These are phyloP conservation scores for Puccinia novopanici DNA, from an alignment of 1,284 basidiomycete genomes.

Conservation along the genomic window DNA sequence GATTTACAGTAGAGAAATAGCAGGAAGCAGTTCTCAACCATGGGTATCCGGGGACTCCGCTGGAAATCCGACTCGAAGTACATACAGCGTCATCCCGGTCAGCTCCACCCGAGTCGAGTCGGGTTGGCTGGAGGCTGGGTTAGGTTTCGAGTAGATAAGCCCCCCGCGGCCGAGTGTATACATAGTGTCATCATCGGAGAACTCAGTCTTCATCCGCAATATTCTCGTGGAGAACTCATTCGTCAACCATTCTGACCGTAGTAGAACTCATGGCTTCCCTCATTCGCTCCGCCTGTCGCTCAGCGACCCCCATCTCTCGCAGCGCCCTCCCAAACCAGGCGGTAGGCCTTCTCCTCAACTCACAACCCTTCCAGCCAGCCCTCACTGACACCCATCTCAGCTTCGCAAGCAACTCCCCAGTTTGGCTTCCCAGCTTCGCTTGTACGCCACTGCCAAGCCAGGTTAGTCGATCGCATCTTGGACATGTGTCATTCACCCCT, in stretches of 20 bases:
- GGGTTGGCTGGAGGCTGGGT: background rate
- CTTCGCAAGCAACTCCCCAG: constrained; percentile 44
- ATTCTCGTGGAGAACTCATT: background rate
- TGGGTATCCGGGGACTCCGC: background rate
- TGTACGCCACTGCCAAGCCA: constrained; percentile 47
- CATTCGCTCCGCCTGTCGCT: constrained; percentile 35
- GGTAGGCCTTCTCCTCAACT: constrained; percentile 5
- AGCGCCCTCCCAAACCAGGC: constrained; percentile 32
- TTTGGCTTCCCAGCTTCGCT: constrained; percentile 28
- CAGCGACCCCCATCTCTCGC: constrained; percentile 46
- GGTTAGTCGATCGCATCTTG: constrained; percentile 16
- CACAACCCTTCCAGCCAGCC: background rate
- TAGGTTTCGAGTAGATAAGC: constrained; percentile 1
- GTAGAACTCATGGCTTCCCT: constrained; percentile 36
- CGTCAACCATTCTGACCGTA: background rate
- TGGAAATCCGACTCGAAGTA: background rate
- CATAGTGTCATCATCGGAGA: constrained; percentile 6
- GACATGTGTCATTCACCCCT: background rate
- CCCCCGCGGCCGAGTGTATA: background rate
- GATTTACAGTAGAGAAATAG: too few relatives aligned
- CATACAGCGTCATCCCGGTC: background rate
- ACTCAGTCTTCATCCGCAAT: background rate
- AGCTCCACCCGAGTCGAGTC: background rate
- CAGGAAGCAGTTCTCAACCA: too few relatives aligned
- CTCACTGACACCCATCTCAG: constrained; percentile 6